Base-by-base conservation (phyloP, 257 asterid genomes). In the Forsythia viridissima region DNA sequence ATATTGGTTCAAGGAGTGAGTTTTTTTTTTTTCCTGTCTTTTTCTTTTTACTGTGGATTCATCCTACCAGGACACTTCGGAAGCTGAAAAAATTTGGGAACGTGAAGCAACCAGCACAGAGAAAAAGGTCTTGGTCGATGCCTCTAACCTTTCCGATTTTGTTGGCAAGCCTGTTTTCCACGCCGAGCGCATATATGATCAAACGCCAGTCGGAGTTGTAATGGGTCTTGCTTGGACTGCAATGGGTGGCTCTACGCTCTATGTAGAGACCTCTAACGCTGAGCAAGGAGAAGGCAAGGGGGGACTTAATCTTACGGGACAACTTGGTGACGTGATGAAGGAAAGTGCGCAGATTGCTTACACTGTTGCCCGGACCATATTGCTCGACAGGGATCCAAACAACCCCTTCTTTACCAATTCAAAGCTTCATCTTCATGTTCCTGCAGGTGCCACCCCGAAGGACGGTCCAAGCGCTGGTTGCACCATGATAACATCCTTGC, bases 171-270 rank as follows among this genome's bases (percentile, higher is more conserved):
- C 99, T 8, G 98, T 96, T 59, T 96, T 93, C 85, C 99, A 93
- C 41, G 98, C 97, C 16, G 99, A 96, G 81, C 97, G 97, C 68
- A 89, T 93, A 80, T 93, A 91, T 18, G 96, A 90, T 51, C 92
- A 84, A 70, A 92, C 98, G 16, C 99, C 98, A 8, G 82, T 91
- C 10, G 99, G 99, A 70, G 99, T 93, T 6, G 98, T 93, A 38
- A 96, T 96, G 99, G 98, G 99, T 76, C 97, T 96, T 76, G 98
- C 99, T 61, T 96, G 99, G 99, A 93, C 99, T 1, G 84, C 99
- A 77, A 96, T 96, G 99, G 99, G 99, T 52, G 99, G 99, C 37
- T 96, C 99, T 15, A 96, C 98, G 0, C 90, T 96, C 69, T 96
- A 96, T 81, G 86, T 96, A 46, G 99, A 96, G 76, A 96, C 99